Conservation (phyloP, 2,329 filamentous ascomycete genomes). For the Beauveria australis region DNA sequence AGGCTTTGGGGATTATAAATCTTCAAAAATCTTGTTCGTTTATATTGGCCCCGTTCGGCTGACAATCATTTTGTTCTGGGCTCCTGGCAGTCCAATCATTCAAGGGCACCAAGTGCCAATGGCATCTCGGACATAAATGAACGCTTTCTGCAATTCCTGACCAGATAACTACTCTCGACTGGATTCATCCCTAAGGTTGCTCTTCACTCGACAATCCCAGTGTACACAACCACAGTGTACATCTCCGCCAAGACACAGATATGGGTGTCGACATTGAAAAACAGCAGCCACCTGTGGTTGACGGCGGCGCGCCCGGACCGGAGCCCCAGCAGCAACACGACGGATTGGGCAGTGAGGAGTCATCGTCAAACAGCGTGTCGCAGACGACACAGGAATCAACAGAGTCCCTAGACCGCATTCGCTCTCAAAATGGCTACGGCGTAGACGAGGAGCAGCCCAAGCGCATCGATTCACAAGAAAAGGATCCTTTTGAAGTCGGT, state of each 20-base stretch:
- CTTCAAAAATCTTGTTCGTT: neutral
- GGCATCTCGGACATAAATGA: neutral
- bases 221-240: too few relatives aligned
- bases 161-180: neutral
- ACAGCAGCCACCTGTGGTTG: neutral
- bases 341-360: neutral
- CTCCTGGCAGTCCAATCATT: neutral
- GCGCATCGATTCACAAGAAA: constrained; percentile 17
- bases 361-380: neutral
- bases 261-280: constrained; percentile 7
- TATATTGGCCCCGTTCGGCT: neutral
- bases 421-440: constrained; percentile 39
- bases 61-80: neutral
- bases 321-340: neutral
- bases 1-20: neutral
- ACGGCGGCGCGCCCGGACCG: neutral
- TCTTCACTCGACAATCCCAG: neutral
- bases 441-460: constrained; percentile 24
- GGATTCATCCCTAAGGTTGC: neutral
- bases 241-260: neutral
- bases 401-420: constrained; percentile 21
- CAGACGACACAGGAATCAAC: constrained; percentile 5
- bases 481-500: constrained; percentile 56
- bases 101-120: neutral
- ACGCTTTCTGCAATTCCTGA: neutral